A percentile compares a stretch with the other conserved stretches of the same genome.
These are phyloP conservation scores for Vaccinium vitisidaea DNA, from an alignment of 148 eudicot species.

Conservation along the genomic window DNA sequence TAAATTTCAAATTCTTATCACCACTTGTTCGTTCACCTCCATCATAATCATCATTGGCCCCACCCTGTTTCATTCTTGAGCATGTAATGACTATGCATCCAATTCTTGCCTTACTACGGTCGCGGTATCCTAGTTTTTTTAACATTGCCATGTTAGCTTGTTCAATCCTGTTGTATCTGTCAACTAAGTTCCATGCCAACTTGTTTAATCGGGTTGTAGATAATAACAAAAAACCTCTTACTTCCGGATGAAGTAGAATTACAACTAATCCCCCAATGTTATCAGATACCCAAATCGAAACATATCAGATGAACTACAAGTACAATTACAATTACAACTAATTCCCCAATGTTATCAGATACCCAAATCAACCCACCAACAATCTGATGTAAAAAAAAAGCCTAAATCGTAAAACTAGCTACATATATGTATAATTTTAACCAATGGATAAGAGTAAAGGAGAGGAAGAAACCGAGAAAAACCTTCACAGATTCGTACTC, in stretches of 20 bases:
- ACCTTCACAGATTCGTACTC: constrained; percentile 39
- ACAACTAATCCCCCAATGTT: neutral
- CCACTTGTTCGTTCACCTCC: no score
- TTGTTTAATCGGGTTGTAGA: neutral
- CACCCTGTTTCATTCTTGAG: neutral
- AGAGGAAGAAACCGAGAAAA: neutral
- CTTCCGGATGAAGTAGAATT: neutral
- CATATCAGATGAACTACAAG: neutral
- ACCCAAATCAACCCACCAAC: neutral
- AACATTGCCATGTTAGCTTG: neutral
- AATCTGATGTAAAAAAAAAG: neutral
- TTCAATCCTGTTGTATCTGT: no score
- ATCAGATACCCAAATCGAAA: neutral
- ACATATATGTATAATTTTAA: neutral
- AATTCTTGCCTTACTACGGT: no score
- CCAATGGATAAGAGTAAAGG: neutral
- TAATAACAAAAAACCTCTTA: neutral
- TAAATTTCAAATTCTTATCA: no score
- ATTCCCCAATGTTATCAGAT: neutral
- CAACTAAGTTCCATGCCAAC: no score
- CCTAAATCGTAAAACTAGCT: neutral
- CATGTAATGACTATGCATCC: neutral
- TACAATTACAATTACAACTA: neutral
- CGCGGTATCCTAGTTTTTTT: neutral
- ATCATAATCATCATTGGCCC: no score